Evolutionary conservation across 192 early-diverging fungal species (phyloP).

Genomic region (Coemansia sp.): DNA sequence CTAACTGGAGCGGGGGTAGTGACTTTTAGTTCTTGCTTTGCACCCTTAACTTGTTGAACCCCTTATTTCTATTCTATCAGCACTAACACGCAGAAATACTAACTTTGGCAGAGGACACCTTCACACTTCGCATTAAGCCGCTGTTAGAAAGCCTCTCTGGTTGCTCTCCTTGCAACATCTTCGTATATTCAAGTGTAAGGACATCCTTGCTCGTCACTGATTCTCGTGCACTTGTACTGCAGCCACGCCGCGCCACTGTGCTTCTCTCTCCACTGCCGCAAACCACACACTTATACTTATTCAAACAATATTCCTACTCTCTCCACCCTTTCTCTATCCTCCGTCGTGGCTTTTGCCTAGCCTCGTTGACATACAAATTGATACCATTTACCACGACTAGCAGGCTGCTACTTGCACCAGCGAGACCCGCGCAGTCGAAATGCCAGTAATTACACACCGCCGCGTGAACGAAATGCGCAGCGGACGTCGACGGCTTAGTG

Average conservation of each 20-base stretch:
- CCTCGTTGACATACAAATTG: not conserved
- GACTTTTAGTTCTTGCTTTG: not conserved
- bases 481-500: constrained; percentile 53
- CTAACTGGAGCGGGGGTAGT: not conserved
- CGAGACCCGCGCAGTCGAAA: constrained; percentile 5
- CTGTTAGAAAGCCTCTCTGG: not conserved
- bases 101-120: not conserved
- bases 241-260: not conserved
- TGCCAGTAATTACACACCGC: constrained; percentile 55
- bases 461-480: constrained; percentile 50
- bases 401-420: not conserved
- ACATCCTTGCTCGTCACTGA: not conserved
- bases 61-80: not conserved
- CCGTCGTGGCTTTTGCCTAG: not conserved
- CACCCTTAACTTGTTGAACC: not conserved
- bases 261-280: not conserved
- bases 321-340: not conserved
- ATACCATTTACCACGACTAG: not conserved
- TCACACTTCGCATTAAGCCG: not conserved
- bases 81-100: not conserved
- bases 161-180: not conserved
- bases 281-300: not conserved
- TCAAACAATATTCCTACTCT: not conserved
- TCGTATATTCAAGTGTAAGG: not conserved
- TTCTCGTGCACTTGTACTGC: constrained; percentile 6